Percentiles rank a stretch among this genome's conserved stretches.
These are phyloP conservation scores for Mycogone perniciosa DNA, from an alignment of 2,329 filamentous ascomycete species.

Conservation along the genomic window DNA sequence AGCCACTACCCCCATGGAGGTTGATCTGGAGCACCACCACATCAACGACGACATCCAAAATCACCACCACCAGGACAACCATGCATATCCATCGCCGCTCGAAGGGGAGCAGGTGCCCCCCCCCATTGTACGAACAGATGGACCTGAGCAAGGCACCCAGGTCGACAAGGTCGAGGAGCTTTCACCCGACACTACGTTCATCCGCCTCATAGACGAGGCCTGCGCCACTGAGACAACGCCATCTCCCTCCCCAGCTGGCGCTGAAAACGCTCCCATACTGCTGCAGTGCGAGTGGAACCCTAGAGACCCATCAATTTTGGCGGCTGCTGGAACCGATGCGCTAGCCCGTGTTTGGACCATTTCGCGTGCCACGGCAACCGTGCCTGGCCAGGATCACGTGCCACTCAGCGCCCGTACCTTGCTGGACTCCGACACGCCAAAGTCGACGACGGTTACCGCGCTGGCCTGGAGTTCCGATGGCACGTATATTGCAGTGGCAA, in stretches of 20 bases:
- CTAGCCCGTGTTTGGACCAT: slow-evolving; percentile 64
- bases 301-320: slow-evolving; percentile 56
- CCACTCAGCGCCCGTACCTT: slow-evolving; percentile 34
- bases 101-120: slow-evolving; percentile 51
- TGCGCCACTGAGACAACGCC: slow-evolving; percentile 30
- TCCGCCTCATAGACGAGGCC: slow-evolving; percentile 46
- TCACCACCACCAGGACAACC: slow-evolving; percentile 50
- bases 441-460: slow-evolving; percentile 48
- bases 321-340: slow-evolving; percentile 62
- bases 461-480: slow-evolving; percentile 57
- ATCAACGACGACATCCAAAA: slow-evolving; percentile 36
- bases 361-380: slow-evolving; percentile 45
- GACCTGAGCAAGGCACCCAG: slow-evolving; percentile 58
- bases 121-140: slow-evolving; percentile 50
- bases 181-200: slow-evolving; percentile 52
- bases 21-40: slow-evolving; percentile 35
- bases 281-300: slow-evolving; percentile 66
- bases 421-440: slow-evolving; percentile 47
- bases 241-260: slow-evolving; percentile 31
- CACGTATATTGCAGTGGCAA: slow-evolving; percentile 50
- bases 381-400: slow-evolving; percentile 36
- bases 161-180: slow-evolving; percentile 59
- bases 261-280: slow-evolving; percentile 53
- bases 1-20: slow-evolving; percentile 26
- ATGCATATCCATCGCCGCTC: slow-evolving; percentile 60